These are phyloP conservation scores for Iris macrosiphon DNA, from an alignment of 106 monocot species.

Conservation along the genomic window DNA sequence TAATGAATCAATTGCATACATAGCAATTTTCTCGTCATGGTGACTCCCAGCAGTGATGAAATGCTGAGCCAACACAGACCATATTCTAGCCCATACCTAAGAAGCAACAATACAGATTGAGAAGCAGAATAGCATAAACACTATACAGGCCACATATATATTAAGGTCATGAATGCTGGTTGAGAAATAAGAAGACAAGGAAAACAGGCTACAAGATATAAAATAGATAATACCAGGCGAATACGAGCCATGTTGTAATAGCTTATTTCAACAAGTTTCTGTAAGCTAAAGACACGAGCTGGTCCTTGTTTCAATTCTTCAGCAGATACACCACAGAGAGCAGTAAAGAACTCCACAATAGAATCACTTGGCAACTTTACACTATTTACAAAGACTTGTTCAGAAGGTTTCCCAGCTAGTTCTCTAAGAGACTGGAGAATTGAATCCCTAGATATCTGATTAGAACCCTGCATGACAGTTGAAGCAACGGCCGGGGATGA, in stretches of 20 bases:
- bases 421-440: slow-evolving; percentile 80
- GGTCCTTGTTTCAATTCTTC: slow-evolving; percentile 93
- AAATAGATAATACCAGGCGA: slow-evolving; percentile 56
- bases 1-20: slow-evolving; percentile 95
- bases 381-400: slow-evolving; percentile 89
- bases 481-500: slow-evolving; percentile 71
- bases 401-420: slow-evolving; percentile 85
- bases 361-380: slow-evolving; percentile 90
- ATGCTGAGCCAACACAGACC: slow-evolving; percentile 91
- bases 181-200: background rate
- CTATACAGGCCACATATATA: background rate
- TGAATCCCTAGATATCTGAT: slow-evolving; percentile 94
- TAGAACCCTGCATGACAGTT: slow-evolving; percentile 95
- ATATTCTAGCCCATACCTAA: slow-evolving; percentile 98
- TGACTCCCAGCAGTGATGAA: slow-evolving; percentile 95
- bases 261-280: slow-evolving; percentile 98
- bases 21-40: slow-evolving; percentile 85
- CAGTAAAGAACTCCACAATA: slow-evolving; percentile 91
- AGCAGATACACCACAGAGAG: slow-evolving; percentile 89
- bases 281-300: slow-evolving; percentile 86
- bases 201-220: background rate
- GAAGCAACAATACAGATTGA: background rate
- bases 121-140: background rate
- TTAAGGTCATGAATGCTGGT: background rate
- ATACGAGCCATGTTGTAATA: slow-evolving; percentile 99